phyloP scores from a whole-genome alignment of 2,329 filamentous ascomycete species.

The Scedosporium apiospermum region DNA sequence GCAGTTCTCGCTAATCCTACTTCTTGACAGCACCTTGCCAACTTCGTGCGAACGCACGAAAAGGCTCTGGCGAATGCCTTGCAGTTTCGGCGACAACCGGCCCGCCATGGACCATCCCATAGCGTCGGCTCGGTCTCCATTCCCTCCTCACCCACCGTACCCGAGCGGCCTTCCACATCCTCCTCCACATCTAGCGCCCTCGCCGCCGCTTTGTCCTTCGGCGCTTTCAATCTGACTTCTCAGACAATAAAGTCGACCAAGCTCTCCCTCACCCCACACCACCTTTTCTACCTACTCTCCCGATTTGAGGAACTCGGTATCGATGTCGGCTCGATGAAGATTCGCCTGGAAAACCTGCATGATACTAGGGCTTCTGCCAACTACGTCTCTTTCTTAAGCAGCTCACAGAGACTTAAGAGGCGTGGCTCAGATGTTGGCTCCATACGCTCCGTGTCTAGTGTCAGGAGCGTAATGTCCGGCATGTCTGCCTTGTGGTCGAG shows the following conservation, averaged over 20 bases:
- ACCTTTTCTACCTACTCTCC: conserved; percentile 92
- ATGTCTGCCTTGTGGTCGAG: conserved; percentile 92
- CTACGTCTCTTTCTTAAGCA: conserved; percentile 91
- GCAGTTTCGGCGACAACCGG: conserved; percentile 68
- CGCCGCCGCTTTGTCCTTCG: conserved; percentile 78
- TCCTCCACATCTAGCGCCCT: conserved; percentile 65
- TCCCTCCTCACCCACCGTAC: conserved; percentile 46
- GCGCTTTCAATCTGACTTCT: conserved; percentile 75
- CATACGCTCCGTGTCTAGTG: conserved; percentile 90
- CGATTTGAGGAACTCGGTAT: conserved; percentile 91
- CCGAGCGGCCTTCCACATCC: conserved; percentile 54
- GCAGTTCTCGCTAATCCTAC: conserved; percentile 16
- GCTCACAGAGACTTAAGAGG: conserved; percentile 70
- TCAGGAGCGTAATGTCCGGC: conserved; percentile 93
- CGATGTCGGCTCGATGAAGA: conserved; percentile 88
- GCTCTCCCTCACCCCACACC: conserved; percentile 86
- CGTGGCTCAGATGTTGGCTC: conserved; percentile 78
- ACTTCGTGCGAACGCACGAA: conserved; percentile 94
- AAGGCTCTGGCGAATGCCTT: conserved; percentile 93
- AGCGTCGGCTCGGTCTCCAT: conserved; percentile 50
- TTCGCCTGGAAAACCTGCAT: conserved; percentile 89
- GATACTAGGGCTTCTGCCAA: conserved; percentile 77
- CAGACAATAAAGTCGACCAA: conserved; percentile 82
- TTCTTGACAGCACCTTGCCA: conserved; percentile 68
- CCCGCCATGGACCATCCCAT: conserved; percentile 60